These are phyloP conservation scores for Asterochloris sp. DNA, from an alignment of 139 green algal species.

Conservation along the genomic window DNA sequence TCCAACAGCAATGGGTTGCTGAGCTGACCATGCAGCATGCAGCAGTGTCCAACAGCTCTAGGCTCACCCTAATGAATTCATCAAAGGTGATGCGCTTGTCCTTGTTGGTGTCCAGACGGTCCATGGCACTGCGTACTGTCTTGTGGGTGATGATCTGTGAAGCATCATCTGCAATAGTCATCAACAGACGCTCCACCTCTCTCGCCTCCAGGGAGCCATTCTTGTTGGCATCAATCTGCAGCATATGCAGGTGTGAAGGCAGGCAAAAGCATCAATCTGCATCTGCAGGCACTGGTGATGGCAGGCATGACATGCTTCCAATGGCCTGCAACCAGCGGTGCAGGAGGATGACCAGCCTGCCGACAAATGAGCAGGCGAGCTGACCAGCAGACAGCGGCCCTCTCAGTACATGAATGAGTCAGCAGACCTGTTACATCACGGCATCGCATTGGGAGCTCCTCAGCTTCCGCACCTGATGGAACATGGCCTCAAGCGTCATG, in stretches of 20 bases:
- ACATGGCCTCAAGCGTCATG: conserved; percentile 12
- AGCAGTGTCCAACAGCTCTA: neutral
- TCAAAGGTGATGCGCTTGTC: conserved; percentile 20
- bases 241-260: neutral
- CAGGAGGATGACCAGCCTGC: too few species aligned
- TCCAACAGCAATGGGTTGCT: neutral
- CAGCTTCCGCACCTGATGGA: conserved; percentile 1
- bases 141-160: conserved; percentile 10
- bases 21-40: neutral
- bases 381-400: too few species aligned
- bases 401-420: too few species aligned
- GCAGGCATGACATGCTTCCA: too few species aligned
- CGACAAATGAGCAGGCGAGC: too few species aligned
- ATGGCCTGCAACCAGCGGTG: too few species aligned
- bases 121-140: conserved; percentile 15
- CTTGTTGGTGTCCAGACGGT: conserved; percentile 15
- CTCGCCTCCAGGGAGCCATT: conserved; percentile 14
- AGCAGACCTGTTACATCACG: too few species aligned
- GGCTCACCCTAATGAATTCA: conserved; percentile 18
- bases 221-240: conserved; percentile 16
- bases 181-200: conserved; percentile 17
- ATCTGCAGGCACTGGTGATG: too few species aligned
- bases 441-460: too few species aligned
- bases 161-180: neutral
- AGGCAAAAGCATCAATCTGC: neutral